Conservation (phyloP, 148 eudicot genomes). For the Rhododendron mucronatum region DNA sequence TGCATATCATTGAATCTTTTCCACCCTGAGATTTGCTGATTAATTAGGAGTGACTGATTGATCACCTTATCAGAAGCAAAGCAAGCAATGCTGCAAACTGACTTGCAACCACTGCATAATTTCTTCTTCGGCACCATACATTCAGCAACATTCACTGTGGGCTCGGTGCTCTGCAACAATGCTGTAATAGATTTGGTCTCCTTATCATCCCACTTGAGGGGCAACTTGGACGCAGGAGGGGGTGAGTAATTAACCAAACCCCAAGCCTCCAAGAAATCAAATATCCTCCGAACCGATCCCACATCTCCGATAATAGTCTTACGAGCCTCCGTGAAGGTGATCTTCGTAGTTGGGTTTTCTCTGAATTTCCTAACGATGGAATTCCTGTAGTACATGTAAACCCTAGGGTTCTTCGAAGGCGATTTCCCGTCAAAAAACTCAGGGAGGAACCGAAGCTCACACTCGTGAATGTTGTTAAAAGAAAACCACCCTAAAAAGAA, state of each 20-base stretch:
- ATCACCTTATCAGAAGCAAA: conserved; percentile 75
- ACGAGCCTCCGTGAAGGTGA: conserved; percentile 77
- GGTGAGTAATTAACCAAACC: conserved; percentile 77
- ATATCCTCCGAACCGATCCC: conserved; percentile 72
- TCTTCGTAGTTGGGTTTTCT: conserved; percentile 49
- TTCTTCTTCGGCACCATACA: conserved; percentile 35
- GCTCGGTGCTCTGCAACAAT: conserved; percentile 19
- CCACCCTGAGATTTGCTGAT: background rate
- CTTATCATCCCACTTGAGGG: conserved; percentile 62
- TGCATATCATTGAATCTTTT: background rate
- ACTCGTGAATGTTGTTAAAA: conserved; percentile 61
- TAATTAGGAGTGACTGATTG: background rate
- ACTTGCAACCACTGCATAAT: conserved; percentile 70
- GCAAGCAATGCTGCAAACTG: conserved; percentile 76
- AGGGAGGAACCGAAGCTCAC: conserved; percentile 61
- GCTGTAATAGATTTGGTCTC: conserved; percentile 35
- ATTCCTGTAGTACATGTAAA: conserved; percentile 79
- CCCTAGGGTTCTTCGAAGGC: conserved; percentile 62
- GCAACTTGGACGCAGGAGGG: conserved; percentile 35
- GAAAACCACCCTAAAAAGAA: conserved; percentile 66
- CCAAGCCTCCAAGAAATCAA: conserved; percentile 92
- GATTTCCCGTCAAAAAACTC: conserved; percentile 82
- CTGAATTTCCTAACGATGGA: conserved; percentile 54
- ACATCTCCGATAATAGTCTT: conserved; percentile 77
- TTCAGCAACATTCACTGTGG: conserved; percentile 12